These are phyloP conservation scores for Candida coleopterorum DNA, from an alignment of 805 yeast genomes.

Conservation along the genomic window DNA sequence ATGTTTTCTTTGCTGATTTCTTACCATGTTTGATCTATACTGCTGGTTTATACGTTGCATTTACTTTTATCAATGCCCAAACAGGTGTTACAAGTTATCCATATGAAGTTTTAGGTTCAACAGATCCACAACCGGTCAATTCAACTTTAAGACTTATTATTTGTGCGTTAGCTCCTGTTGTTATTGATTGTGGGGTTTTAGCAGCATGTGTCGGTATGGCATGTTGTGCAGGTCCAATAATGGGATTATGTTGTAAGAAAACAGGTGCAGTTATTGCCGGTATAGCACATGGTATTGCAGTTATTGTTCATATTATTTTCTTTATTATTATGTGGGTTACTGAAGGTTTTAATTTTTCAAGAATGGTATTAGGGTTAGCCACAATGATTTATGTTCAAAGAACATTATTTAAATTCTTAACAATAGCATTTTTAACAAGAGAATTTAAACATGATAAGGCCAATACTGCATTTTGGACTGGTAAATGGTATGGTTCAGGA, in stretches of 20 bases:
- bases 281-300: conserved; percentile 93
- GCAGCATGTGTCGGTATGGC: conserved; percentile 75
- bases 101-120: conserved; percentile 26
- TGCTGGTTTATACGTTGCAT: conserved; percentile 68
- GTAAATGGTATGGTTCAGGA: conserved; percentile 97
- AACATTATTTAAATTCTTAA: conserved; percentile 77
- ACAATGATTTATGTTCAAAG: conserved; percentile 87
- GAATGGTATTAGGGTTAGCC: conserved; percentile 81
- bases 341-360: conserved; percentile 86
- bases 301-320: conserved; percentile 77
- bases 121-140: conserved; percentile 50
- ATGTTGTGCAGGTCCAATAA: conserved; percentile 96
- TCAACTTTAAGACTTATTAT: conserved; percentile 67
- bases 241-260: conserved; percentile 93
- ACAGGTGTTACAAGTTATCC: conserved; percentile 60
- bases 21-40: conserved; percentile 68
- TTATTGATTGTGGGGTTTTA: conserved; percentile 79
- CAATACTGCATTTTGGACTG: conserved; percentile 99
- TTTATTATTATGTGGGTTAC: conserved; percentile 96
- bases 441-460: conserved; percentile 95
- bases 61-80: conserved; percentile 78
- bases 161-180: conserved; percentile 89
- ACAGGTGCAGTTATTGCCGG: conserved; percentile 96
- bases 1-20: conserved; percentile 76
- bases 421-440: conserved; percentile 76